Evolutionary conservation across 345 rosid genomes (phyloP).

Genomic region (Stellera chamaejasme): DNA sequence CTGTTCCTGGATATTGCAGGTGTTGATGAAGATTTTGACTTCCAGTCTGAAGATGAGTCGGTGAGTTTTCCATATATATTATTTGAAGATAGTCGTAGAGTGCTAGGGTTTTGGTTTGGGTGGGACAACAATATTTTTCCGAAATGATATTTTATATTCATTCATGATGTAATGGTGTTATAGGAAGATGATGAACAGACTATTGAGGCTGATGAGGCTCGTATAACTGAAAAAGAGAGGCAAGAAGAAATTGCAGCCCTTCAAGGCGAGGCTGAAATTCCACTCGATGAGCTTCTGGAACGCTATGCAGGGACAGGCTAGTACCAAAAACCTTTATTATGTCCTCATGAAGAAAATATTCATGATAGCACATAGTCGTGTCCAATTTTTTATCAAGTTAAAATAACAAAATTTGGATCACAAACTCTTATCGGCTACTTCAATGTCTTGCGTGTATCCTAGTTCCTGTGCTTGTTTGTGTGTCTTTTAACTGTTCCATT

Average conservation of each 20-base stretch:
- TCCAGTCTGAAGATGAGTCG: slow-evolving; percentile 53
- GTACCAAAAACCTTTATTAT: neutral
- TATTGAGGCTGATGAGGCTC: slow-evolving; percentile 91
- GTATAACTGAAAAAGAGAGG: slow-evolving; percentile 75
- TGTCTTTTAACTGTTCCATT: neutral
- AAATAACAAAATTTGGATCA: neutral
- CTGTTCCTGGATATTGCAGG: slow-evolving; percentile 38
- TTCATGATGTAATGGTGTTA: slow-evolving; percentile 25
- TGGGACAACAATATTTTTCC: too few relatives aligned
- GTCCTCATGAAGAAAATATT: neutral
- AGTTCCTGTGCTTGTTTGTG: neutral
- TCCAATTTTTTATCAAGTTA: too few relatives aligned
- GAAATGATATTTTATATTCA: too few relatives aligned
- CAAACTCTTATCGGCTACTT: neutral
- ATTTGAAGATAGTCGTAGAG: too few relatives aligned
- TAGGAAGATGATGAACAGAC: slow-evolving; percentile 99
- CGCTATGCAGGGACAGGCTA: slow-evolving; percentile 55
- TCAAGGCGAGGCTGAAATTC: slow-evolving; percentile 71
- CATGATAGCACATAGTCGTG: too few relatives aligned
- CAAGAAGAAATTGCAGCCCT: slow-evolving; percentile 87
- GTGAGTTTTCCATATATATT: slow-evolving; percentile 30
- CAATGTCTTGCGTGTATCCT: neutral
- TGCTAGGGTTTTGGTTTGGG: too few relatives aligned
- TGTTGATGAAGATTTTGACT: slow-evolving; percentile 62
- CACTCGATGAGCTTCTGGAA: slow-evolving; percentile 79